A percentile compares a stretch with the other conserved stretches of the same genome.
These are phyloP conservation scores for Lepidium campestre DNA, from an alignment of 441 rosid species.

Conservation along the genomic window DNA sequence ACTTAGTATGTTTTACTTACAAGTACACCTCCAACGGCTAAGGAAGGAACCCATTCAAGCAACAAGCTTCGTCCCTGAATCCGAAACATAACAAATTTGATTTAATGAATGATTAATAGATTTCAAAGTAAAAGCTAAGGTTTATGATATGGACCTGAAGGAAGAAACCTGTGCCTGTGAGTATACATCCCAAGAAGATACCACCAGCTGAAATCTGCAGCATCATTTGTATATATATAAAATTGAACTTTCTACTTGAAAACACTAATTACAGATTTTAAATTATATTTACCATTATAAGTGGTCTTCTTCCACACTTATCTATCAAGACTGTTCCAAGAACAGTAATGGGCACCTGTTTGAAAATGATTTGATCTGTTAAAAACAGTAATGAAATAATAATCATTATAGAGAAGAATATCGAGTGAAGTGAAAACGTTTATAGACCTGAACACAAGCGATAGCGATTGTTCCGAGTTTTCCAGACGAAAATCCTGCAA, in stretches of 20 bases:
- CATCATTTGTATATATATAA: neutral
- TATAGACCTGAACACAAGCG: constrained; percentile 69
- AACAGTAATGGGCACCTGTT: constrained; percentile 73
- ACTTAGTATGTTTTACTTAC: constrained; percentile 27
- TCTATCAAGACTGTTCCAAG: constrained; percentile 75
- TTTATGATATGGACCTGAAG: constrained; percentile 43
- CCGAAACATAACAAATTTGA: neutral
- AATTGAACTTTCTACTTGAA: neutral
- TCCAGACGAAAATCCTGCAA: constrained; percentile 72
- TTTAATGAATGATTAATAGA: neutral
- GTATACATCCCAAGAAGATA: constrained; percentile 63
- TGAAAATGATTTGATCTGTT: neutral
- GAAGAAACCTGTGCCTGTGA: constrained; percentile 68
- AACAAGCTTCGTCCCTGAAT: constrained; percentile 49
- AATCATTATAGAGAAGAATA: neutral
- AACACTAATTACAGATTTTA: neutral
- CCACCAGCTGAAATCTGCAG: constrained; percentile 69
- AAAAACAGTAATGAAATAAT: neutral
- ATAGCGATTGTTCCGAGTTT: constrained; percentile 73
- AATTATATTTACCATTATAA: constrained; percentile 55
- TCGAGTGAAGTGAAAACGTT: neutral
- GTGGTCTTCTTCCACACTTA: constrained; percentile 79
- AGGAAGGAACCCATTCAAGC: constrained; percentile 54
- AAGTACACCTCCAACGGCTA: constrained; percentile 74
- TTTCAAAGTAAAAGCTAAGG: constrained; percentile 1